Conservation (phyloP, 2,329 filamentous ascomycete species). For the Tolypocladium inflatum region DNA sequence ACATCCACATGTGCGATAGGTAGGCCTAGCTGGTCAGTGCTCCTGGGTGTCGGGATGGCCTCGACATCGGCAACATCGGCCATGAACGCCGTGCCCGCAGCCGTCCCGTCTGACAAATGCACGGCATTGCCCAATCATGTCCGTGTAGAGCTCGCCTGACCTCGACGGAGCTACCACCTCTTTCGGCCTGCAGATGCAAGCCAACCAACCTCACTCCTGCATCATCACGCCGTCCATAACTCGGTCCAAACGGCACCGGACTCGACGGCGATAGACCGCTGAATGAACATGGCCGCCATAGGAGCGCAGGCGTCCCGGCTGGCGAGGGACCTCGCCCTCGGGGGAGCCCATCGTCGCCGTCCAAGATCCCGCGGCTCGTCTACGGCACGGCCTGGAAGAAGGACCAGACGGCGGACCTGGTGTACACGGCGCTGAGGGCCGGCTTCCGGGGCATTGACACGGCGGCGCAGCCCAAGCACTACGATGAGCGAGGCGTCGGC, state of each 20-base stretch:
- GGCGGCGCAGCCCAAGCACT: constrained; percentile 69
- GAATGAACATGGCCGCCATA: constrained; percentile 9
- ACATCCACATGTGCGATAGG: not conserved
- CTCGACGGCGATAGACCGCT: constrained; percentile 4
- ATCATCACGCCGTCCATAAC: not conserved
- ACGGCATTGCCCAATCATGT: not conserved
- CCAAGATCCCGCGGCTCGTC: constrained; percentile 43
- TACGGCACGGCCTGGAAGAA: constrained; percentile 89
- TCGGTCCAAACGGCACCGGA: not conserved
- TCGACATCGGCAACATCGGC: not conserved
- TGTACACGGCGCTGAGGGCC: constrained; percentile 55
- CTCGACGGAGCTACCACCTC: too few relatives aligned
- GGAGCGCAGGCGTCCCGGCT: constrained; percentile 18
- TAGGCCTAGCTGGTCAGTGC: not conserved
- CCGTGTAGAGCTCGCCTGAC: not conserved
- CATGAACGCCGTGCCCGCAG: not conserved
- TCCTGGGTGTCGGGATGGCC: not conserved
- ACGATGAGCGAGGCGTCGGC: constrained; percentile 63
- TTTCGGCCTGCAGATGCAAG: not conserved
- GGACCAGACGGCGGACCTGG: constrained; percentile 54
- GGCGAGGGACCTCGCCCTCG: constrained; percentile 22
- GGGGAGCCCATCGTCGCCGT: constrained; percentile 17
- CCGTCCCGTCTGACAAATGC: not conserved
- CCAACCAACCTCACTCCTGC: not conserved
- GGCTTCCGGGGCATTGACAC: constrained; percentile 72